Evolutionary conservation across 768 basidiomycete species (phyloP), one percentile per base, ranked within the genome.

Genomic region (Pleurotus tuoliensis): DNA sequence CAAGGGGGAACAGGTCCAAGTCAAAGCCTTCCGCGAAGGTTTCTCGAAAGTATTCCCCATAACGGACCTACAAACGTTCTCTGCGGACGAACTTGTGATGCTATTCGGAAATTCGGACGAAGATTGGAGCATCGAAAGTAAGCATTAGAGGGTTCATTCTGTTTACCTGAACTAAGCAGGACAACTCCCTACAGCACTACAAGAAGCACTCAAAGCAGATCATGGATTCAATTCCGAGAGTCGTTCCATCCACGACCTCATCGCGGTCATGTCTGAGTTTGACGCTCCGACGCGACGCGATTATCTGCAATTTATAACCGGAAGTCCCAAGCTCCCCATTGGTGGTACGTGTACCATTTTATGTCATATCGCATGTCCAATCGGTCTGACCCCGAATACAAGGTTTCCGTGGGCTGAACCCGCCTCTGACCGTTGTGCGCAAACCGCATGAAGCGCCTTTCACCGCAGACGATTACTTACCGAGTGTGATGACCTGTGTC

Each of bases 401-500:
- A 90, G 94, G 94, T 46, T 99, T 98, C 89, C 87, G 92, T 56
- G 94, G 93, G 4, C 80, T 99, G 51, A 94, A 91, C 62, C 97
- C 97, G 1, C 84, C 90, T 2, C 79, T 99, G 57, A 99, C 97
- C 2, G 95, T 99, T 18, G 96, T 99, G 16, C 87, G 96, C 59
- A 98, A 98, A 72, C 94, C 92, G 7, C 94, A 96, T 62, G 97
- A 98, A 71, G 79, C 90, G 5, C 90, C 94, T 9, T 78, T 97
- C 56, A 84, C 83, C 5, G 91, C 96, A 5, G 94, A 98, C 67
- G 92, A 97, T 66, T 95, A 97, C 67, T 78, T 98, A 25, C 95
- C 95, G 0, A 95, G 92, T 64, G 95, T 98, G 27, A 98, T 98
- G 97, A 98, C 97, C 3, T 99, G 97, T 70, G 95, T 94, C 58